A percentile compares a stretch with the other conserved stretches of the same genome.
These are phyloP conservation scores for Emmonsiellopsis sp. DNA, from an alignment of 2,329 filamentous ascomycete genomes.

Conservation along the genomic window DNA sequence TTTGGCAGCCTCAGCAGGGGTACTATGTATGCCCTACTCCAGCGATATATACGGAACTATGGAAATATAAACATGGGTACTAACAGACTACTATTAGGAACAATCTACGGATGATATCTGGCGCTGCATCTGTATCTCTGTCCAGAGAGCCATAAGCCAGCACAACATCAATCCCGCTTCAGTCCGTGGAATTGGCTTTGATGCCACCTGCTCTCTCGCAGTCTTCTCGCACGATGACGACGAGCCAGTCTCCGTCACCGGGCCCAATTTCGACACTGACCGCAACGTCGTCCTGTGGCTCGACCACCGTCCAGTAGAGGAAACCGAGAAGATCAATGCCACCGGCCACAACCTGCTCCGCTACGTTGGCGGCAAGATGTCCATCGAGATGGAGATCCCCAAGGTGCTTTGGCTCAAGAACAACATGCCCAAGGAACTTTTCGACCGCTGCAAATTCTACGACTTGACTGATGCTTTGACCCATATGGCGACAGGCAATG, in stretches of 20 bases:
- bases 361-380: constrained; percentile 97
- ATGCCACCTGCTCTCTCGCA: constrained; percentile 94
- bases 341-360: constrained; percentile 87
- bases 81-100: constrained; percentile 48
- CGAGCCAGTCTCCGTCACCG: constrained; percentile 83
- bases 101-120: constrained; percentile 98
- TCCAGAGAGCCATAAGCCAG: constrained; percentile 71
- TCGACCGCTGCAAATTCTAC: constrained; percentile 92
- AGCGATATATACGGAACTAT: neutral
- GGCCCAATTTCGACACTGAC: constrained; percentile 77
- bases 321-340: constrained; percentile 87
- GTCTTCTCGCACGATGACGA: constrained; percentile 85
- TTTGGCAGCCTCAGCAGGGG: constrained; percentile 68
- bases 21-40: constrained; percentile 51
- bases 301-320: constrained; percentile 82
- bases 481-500: constrained; percentile 84
- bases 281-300: constrained; percentile 97
- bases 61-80: neutral
- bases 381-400: constrained; percentile 98
- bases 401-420: constrained; percentile 99
- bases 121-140: constrained; percentile 83
- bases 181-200: constrained; percentile 88
- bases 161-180: constrained; percentile 65
- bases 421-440: constrained; percentile 87
- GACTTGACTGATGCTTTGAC: constrained; percentile 89